A percentile compares a stretch with the other conserved stretches of the same genome.
phyloP scores from a whole-genome alignment of 192 early-diverging fungal species.

The Backusella morwellensis region DNA sequence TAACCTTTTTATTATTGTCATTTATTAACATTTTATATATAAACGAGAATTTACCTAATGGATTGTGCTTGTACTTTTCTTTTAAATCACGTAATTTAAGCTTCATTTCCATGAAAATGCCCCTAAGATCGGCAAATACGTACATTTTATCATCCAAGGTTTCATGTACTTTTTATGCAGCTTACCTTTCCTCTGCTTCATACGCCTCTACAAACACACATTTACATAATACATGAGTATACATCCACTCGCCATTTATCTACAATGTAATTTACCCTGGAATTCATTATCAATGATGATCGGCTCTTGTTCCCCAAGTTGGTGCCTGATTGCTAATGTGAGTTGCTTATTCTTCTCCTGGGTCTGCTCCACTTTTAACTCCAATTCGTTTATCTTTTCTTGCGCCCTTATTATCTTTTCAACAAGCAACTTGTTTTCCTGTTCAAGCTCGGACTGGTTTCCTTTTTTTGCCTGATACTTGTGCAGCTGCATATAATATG shows the following conservation, averaged over 20 bases:
- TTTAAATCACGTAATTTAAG: not conserved
- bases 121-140: not conserved
- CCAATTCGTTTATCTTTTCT: not conserved
- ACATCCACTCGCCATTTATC: not conserved
- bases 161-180: not conserved
- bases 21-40: too few species aligned
- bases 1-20: not conserved
- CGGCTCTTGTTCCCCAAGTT: not conserved
- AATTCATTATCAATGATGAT: conserved; percentile 5
- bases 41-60: not conserved
- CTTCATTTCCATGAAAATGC: not conserved
- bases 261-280: not conserved
- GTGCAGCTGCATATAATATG: conserved; percentile 3
- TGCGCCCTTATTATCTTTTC: not conserved
- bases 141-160: not conserved
- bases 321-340: not conserved
- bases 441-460: conserved; percentile 2
- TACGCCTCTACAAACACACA: not conserved
- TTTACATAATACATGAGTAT: not conserved
- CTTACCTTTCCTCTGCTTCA: conserved; percentile 15
- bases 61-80: conserved; percentile 3
- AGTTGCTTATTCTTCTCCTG: not conserved
- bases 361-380: not conserved
- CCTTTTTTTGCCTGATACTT: conserved; percentile 20
- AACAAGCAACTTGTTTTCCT: conserved; percentile 1